These are phyloP conservation scores for Penstemon barbatus DNA, from an alignment of 257 asterid species.

Conservation along the genomic window DNA sequence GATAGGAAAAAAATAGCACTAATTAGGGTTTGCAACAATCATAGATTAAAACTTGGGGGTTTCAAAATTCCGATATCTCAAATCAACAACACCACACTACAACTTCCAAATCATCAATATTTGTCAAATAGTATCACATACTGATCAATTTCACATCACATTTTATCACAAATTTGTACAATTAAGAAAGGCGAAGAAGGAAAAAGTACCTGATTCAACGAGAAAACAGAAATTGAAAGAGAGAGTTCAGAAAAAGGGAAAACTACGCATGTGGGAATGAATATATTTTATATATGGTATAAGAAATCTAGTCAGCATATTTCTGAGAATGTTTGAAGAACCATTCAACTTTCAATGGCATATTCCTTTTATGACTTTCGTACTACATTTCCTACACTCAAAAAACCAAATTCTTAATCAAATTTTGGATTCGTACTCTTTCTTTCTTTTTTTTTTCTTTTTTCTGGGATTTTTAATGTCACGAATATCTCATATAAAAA, in stretches of 20 bases:
- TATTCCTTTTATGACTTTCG: constrained; percentile 31
- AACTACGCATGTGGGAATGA: constrained; percentile 26
- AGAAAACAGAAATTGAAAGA: constrained; percentile 14
- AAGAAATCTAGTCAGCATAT: constrained; percentile 24
- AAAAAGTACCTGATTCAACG: constrained; percentile 31
- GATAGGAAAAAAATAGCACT: constrained; percentile 15
- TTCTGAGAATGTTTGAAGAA: constrained; percentile 33
- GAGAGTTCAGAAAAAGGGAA: constrained; percentile 8
- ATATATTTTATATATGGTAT: constrained; percentile 4
- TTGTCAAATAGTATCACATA: background rate
- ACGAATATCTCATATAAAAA: background rate
- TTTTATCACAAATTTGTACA: background rate
- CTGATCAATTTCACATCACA: constrained; percentile 18
- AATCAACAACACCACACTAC: constrained; percentile 6
- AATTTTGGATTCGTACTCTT: background rate
- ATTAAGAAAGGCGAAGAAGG: background rate
- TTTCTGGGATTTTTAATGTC: background rate
- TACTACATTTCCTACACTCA: background rate
- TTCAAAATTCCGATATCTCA: constrained; percentile 3
- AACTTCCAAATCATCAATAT: background rate
- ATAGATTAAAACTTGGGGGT: background rate
- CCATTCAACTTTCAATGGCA: constrained; percentile 37
- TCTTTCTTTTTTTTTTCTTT: background rate
- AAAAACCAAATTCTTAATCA: background rate
- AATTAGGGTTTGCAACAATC: constrained; percentile 30